These are phyloP conservation scores for Cicer judaicum DNA, from an alignment of 306 rosid species.

Conservation along the genomic window DNA sequence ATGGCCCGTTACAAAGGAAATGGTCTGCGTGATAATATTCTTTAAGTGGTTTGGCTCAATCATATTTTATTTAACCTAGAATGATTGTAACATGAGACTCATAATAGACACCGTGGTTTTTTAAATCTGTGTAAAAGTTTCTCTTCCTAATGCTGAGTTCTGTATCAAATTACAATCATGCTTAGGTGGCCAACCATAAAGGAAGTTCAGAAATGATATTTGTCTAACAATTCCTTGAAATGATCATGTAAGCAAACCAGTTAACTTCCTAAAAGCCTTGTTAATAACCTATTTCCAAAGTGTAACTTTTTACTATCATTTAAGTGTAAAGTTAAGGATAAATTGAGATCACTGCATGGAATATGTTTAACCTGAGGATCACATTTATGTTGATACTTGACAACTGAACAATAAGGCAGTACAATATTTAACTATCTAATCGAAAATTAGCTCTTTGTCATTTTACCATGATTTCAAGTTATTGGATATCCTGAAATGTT, in stretches of 20 bases:
- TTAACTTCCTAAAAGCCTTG: neutral
- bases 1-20: neutral
- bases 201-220: neutral
- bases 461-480: too few relatives aligned
- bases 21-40: neutral
- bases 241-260: neutral
- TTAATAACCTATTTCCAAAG: slow-evolving; percentile 1
- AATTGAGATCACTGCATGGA: neutral
- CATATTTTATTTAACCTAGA: neutral
- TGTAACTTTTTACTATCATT: neutral
- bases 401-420: neutral
- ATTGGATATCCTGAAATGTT: too few relatives aligned
- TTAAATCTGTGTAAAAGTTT: neutral
- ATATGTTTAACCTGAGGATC: too few relatives aligned
- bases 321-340: neutral
- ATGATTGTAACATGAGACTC: slow-evolving; percentile 25
- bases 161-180: neutral
- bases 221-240: neutral
- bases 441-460: too few relatives aligned
- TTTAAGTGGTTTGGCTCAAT: slow-evolving; percentile 3
- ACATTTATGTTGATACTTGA: slow-evolving; percentile 1
- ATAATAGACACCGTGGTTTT: slow-evolving; percentile 6
- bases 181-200: slow-evolving; percentile 5
- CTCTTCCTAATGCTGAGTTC: slow-evolving; percentile 2
- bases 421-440: too few relatives aligned